Evolutionary conservation across 2,329 filamentous ascomycete species (phyloP).

Genomic region (Microdochium bolleyi): DNA sequence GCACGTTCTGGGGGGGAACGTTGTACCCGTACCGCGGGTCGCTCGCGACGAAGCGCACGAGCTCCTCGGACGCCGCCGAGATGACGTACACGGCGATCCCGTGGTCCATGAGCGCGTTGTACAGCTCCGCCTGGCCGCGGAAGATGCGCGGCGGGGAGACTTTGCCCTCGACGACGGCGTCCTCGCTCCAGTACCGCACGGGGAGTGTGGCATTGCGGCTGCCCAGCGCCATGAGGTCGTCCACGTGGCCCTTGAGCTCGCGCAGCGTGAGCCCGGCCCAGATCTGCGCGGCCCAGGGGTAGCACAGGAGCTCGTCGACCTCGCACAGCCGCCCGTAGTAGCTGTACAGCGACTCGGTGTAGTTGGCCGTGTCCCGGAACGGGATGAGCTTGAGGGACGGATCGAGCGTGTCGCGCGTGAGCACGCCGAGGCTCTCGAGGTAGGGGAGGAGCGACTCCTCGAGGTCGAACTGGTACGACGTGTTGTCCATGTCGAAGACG

Average conservation of each 20-base stretch:
- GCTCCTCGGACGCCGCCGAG: conserved; percentile 31
- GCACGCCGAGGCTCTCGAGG: conserved; percentile 30
- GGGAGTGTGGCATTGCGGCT: conserved; percentile 21
- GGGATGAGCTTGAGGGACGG: conserved; percentile 29
- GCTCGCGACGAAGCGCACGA: conserved; percentile 35
- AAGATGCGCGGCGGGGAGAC: conserved; percentile 28
- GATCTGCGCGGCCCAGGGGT: conserved; percentile 32
- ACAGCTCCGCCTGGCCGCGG: conserved; percentile 31
- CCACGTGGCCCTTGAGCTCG: conserved; percentile 35
- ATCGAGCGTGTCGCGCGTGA: conserved; percentile 31
- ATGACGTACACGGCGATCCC: conserved; percentile 35
- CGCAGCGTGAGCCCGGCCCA: conserved; percentile 32
- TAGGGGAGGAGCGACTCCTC: conserved; percentile 34
- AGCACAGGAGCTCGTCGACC: conserved; percentile 30
- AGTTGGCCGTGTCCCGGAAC: conserved; percentile 28
- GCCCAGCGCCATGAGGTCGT: conserved; percentile 33
- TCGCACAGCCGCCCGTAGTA: conserved; percentile 35
- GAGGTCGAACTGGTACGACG: conserved; percentile 30
- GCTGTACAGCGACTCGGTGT: conserved; percentile 33
- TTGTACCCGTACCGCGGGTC: conserved; percentile 37
- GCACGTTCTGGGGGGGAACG: conserved; percentile 32
- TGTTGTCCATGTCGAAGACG: conserved; percentile 38
- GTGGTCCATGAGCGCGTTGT: conserved; percentile 31
- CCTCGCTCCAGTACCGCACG: conserved; percentile 26
- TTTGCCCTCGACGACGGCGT: conserved; percentile 15